A percentile compares a stretch with the other conserved stretches of the same genome.
Conservation (phyloP, 2,329 filamentous ascomycete genomes). For the Rutstroemia sp. region DNA sequence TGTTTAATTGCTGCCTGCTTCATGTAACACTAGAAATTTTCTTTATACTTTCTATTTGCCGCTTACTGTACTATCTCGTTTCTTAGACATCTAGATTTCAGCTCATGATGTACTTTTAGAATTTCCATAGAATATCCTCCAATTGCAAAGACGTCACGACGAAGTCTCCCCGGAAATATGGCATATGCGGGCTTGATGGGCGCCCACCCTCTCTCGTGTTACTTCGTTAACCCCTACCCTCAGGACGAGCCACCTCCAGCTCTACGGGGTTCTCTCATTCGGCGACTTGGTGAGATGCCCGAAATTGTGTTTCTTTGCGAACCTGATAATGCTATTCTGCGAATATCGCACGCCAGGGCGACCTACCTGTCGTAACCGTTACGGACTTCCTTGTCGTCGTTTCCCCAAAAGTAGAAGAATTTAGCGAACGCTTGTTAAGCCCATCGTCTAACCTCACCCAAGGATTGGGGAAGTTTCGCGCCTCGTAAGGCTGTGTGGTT, state of each 20-base stretch:
- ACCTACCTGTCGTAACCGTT: too few relatives aligned
- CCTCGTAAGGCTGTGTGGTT: too few relatives aligned
- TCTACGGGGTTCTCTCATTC: neutral
- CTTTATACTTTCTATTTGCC: neutral
- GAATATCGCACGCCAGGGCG: neutral
- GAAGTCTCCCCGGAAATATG: neutral
- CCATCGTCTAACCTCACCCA: too few relatives aligned
- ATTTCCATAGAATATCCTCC: neutral
- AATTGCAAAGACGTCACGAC: neutral
- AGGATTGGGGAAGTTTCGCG: too few relatives aligned
- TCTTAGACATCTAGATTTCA: neutral
- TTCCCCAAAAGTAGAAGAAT: too few relatives aligned
- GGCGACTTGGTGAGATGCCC: neutral
- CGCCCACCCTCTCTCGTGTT: neutral
- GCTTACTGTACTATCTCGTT: neutral
- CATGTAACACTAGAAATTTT: neutral
- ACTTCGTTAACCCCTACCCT: neutral
- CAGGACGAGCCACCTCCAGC: neutral
- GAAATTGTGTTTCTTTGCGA: neutral
- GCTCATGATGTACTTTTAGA: slow-evolving; percentile 5
- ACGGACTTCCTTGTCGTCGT: too few relatives aligned
- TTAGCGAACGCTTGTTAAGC: too few relatives aligned
- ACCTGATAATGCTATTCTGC: neutral
- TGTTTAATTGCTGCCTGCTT: slow-evolving; percentile 2
- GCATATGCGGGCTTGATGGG: neutral